Conservation (phyloP, 1,284 basidiomycete species). For the Schizophyllum amplum region DNA sequence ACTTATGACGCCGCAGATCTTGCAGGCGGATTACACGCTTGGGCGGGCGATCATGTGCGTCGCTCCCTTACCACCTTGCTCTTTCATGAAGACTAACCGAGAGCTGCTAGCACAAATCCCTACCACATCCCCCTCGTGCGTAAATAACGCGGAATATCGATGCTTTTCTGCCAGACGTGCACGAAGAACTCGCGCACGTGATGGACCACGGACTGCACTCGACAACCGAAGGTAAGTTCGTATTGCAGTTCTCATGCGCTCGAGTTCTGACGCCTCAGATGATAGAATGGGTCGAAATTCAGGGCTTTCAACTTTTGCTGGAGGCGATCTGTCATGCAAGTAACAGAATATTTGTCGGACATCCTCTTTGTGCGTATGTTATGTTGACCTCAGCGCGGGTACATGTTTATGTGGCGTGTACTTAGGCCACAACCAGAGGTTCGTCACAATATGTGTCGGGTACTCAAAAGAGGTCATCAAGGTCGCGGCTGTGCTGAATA, state of each 20-base stretch:
- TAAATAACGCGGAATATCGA: not conserved
- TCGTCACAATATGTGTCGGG: not conserved
- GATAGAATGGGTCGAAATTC: not conserved
- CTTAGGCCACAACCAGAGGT: not conserved
- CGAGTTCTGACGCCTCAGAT: not conserved
- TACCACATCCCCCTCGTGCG: not conserved
- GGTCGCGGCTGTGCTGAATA: not conserved
- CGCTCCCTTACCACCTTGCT: not conserved
- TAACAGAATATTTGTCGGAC: not conserved
- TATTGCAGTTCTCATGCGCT: not conserved
- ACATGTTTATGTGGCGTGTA: not conserved
- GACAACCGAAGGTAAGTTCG: not conserved
- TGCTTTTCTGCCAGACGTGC: not conserved
- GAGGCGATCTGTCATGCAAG: not conserved
- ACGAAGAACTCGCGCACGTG: not conserved
- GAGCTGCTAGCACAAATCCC: not conserved
- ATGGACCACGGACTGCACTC: not conserved
- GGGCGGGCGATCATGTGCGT: not conserved
- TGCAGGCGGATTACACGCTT: not conserved
- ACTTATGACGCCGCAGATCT: not conserved
- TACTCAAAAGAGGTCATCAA: not conserved
- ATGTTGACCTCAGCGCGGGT: not conserved
- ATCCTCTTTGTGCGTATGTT: not conserved
- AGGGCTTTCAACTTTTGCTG: not conserved
- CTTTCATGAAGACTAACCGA: not conserved